A percentile compares a stretch with the other conserved stretches of the same genome.
phyloP scores from a whole-genome alignment of 1,284 basidiomycete species.

The Trichosporon sp. region DNA sequence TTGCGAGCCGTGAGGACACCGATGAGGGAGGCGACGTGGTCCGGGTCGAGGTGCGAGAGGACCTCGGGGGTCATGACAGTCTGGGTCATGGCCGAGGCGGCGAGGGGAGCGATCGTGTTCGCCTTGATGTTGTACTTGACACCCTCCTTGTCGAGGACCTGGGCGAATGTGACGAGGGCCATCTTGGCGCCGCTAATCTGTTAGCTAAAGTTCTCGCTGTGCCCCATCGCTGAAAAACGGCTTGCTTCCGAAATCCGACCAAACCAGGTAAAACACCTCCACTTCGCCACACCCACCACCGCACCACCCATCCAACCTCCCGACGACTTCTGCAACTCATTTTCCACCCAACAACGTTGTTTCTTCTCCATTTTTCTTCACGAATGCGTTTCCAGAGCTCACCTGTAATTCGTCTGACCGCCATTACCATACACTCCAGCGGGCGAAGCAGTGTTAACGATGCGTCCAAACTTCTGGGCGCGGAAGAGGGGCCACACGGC shows the following conservation, averaged over 20 bases:
- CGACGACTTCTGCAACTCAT: too few species aligned
- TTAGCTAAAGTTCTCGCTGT: too few species aligned
- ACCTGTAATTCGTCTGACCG: conserved; percentile 81
- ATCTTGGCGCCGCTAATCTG: conserved; percentile 61
- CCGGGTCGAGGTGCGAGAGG: conserved; percentile 88
- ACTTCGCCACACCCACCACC: too few species aligned
- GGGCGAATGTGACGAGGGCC: conserved; percentile 86
- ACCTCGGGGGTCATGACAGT: conserved; percentile 96
- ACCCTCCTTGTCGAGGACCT: conserved; percentile 87
- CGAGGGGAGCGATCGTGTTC: conserved; percentile 87
- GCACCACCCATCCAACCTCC: too few species aligned
- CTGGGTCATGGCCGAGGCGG: conserved; percentile 90
- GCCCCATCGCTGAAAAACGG: too few species aligned
- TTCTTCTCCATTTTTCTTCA: too few species aligned
- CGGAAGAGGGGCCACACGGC: conserved; percentile 96
- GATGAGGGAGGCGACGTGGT: conserved; percentile 91
- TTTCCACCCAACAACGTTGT: too few species aligned
- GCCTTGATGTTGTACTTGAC: conserved; percentile 90
- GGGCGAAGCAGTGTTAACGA: conserved; percentile 85
- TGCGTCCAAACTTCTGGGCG: conserved; percentile 88
- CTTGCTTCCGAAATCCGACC: too few species aligned
- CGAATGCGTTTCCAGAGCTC: too few species aligned
- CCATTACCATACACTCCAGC: conserved; percentile 73
- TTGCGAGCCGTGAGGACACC: conserved; percentile 62
- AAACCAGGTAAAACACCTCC: too few species aligned